Conservation (phyloP, 2,329 filamentous ascomycete species). For the Alternaria triticimaculans region DNA sequence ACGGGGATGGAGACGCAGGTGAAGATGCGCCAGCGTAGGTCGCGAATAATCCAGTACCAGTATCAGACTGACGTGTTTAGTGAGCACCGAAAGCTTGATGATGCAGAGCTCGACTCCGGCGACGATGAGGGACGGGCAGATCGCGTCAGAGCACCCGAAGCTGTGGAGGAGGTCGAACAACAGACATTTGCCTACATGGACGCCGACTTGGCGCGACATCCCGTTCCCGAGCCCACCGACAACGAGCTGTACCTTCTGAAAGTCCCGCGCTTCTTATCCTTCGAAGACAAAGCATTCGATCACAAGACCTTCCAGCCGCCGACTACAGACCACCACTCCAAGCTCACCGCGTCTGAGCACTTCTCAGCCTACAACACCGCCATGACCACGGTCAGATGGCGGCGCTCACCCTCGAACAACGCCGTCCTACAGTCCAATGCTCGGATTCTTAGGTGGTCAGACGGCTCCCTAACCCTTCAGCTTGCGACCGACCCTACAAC, state of each 20-base stretch:
- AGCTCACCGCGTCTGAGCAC: constrained; percentile 52
- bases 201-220: constrained; percentile 71
- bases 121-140: constrained; percentile 70
- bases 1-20: constrained; percentile 39
- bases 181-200: constrained; percentile 66
- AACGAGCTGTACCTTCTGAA: constrained; percentile 75
- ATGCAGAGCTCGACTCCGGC: constrained; percentile 68
- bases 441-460: constrained; percentile 77
- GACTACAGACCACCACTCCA: constrained; percentile 63
- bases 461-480: constrained; percentile 78
- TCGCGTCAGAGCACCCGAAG: constrained; percentile 56
- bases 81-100: constrained; percentile 60
- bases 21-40: constrained; percentile 39
- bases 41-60: constrained; percentile 31
- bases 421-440: constrained; percentile 76
- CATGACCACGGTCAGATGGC: constrained; percentile 72
- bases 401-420: constrained; percentile 69
- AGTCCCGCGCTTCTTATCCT: constrained; percentile 74
- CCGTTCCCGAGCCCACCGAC: constrained; percentile 73
- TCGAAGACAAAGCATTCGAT: constrained; percentile 72
- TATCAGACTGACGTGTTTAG: constrained; percentile 32
- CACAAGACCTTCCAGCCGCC: constrained; percentile 70
- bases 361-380: constrained; percentile 69
- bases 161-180: constrained; percentile 59
- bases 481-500: constrained; percentile 70